Conservation (phyloP, 306 rosid species). For the Pachyrhizus erosus region DNA sequence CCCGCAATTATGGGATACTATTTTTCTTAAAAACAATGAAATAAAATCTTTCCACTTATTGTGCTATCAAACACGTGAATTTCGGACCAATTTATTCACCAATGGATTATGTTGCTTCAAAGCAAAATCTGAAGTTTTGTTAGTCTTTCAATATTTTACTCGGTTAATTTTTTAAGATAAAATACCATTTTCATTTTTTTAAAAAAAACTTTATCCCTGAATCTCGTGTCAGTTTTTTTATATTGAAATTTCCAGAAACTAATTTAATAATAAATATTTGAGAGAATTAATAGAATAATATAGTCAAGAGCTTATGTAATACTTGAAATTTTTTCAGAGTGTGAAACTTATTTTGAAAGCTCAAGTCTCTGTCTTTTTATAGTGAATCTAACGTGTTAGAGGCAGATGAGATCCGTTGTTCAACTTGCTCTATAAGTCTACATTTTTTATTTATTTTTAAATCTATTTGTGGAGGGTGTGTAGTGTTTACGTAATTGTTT, state of each 20-base stretch:
- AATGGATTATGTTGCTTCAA: not conserved
- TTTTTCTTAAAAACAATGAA: not conserved
- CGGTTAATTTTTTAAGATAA: not conserved
- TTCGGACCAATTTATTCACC: conserved; percentile 6
- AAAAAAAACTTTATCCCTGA: not conserved
- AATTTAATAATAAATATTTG: not conserved
- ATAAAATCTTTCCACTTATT: conserved; percentile 30
- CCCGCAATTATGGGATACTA: not conserved
- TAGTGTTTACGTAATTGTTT: not conserved
- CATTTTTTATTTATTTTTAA: not conserved
- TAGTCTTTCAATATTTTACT: not conserved
- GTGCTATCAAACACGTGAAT: conserved; percentile 42
- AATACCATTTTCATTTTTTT: not conserved
- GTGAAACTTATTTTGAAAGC: not conserved
- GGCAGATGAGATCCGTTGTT: conserved; percentile 40
- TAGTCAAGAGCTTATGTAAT: not conserved
- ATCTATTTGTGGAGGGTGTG: not conserved
- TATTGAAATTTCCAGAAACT: not conserved
- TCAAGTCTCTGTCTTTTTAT: not conserved
- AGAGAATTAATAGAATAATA: not conserved
- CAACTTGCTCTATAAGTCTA: not conserved
- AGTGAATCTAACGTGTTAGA: conserved; percentile 53
- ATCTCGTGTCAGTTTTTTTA: not conserved
- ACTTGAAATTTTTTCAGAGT: not conserved
- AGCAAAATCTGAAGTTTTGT: not conserved